A percentile compares a stretch with the other conserved stretches of the same genome.
Conservation (phyloP, 139 green algal species). For the Haematococcus lacustris region DNA sequence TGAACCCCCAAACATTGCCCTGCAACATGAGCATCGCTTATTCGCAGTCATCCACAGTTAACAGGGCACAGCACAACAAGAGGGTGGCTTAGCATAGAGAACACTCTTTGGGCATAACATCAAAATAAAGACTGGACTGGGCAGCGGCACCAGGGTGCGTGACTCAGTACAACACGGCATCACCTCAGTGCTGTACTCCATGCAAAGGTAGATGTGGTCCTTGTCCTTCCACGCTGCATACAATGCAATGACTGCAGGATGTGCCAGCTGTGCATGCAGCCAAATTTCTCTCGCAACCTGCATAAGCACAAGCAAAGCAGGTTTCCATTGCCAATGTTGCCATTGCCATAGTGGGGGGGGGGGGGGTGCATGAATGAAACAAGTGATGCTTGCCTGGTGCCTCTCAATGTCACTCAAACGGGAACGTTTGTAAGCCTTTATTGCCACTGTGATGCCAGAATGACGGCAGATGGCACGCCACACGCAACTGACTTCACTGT, state of each 20-base stretch:
- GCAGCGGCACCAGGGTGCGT: background rate
- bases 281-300: constrained; percentile 41
- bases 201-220: constrained; percentile 30
- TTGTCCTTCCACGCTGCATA: constrained; percentile 39
- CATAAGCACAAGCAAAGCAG: background rate
- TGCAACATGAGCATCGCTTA: constrained; percentile 7
- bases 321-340: background rate
- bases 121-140: background rate
- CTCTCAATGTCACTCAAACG: constrained; percentile 33
- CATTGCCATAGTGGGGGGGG: too few species aligned
- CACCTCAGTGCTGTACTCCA: constrained; percentile 34
- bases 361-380: too few species aligned
- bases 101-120: background rate
- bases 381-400: constrained; percentile 9
- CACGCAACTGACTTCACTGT: too few species aligned
- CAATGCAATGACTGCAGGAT: constrained; percentile 32
- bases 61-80: background rate
- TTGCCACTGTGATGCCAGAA: constrained; percentile 38
- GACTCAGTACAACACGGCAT: background rate
- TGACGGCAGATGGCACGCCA: too few species aligned
- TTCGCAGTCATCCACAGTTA: too few species aligned
- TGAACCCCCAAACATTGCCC: constrained; percentile 30
- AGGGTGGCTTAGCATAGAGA: background rate
- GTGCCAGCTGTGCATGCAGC: constrained; percentile 35
- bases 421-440: constrained; percentile 32